Evolutionary conservation across 139 green algal species (phyloP).

Genomic region (Chlamydomonas applanata): DNA sequence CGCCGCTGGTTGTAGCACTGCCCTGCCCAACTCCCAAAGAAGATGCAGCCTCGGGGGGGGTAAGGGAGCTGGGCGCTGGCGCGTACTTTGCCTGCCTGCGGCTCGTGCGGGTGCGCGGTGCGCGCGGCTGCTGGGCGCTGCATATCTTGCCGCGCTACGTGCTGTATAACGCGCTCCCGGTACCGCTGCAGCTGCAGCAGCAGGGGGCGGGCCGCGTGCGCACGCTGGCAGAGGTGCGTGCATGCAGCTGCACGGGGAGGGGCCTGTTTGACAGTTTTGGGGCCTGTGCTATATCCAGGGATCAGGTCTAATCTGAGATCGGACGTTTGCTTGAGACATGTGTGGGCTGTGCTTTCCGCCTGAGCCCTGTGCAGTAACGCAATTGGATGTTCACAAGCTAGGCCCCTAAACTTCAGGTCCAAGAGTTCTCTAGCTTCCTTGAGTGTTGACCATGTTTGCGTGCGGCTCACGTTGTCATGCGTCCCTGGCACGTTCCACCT

Average conservation of each 20-base stretch:
- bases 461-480: too few species aligned
- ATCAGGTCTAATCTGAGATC: too few species aligned
- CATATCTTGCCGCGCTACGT: conserved; percentile 77
- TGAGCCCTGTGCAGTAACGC: too few species aligned
- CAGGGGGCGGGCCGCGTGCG: conserved; percentile 20
- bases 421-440: background rate
- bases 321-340: too few species aligned
- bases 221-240: background rate
- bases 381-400: too few species aligned
- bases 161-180: conserved; percentile 63
- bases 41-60: background rate
- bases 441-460: background rate
- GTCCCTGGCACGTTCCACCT: background rate
- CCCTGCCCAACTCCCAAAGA: background rate
- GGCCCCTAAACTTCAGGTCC: too few species aligned
- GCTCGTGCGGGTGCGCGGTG: conserved; percentile 7
- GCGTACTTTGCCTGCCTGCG: conserved; percentile 9
- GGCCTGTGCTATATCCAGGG: too few species aligned
- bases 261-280: too few species aligned
- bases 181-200: conserved; percentile 31
- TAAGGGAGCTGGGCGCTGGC: background rate
- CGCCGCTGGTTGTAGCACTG: background rate
- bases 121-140: conserved; percentile 43
- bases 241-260: background rate
- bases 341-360: too few species aligned